A percentile compares a stretch with the other conserved stretches of the same genome.
phyloP scores from a whole-genome alignment of 139 green algal genomes.

The Pseudopediastrum boryanum region DNA sequence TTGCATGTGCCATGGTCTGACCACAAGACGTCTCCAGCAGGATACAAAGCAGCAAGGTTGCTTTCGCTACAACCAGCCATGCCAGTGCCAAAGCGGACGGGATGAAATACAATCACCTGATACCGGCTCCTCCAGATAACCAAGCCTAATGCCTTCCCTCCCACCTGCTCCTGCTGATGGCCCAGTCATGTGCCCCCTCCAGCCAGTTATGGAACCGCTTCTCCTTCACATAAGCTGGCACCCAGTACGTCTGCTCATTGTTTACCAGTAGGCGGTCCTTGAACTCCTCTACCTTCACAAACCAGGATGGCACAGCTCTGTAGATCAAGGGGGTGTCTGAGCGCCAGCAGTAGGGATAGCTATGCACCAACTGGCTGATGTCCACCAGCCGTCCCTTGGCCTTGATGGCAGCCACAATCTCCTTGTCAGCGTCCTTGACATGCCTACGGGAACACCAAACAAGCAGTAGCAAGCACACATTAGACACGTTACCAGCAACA shows the following conservation, averaged over 20 bases:
- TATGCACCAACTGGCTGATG: conserved; percentile 70
- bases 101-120: no score
- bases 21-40: no score
- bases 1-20: no score
- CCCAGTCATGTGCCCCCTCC: conserved; percentile 94
- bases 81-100: no score
- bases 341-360: conserved; percentile 99
- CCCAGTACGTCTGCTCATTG: conserved; percentile 95
- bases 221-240: conserved; percentile 96
- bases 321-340: conserved; percentile 97
- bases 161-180: conserved; percentile 52
- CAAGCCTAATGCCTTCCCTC: background rate
- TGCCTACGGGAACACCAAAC: conserved; percentile 53
- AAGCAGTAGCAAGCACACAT: background rate
- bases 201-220: conserved; percentile 99
- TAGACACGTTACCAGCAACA: background rate
- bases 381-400: conserved; percentile 83
- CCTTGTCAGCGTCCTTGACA: conserved; percentile 95
- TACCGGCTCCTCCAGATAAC: background rate
- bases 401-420: conserved; percentile 90
- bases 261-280: conserved; percentile 88
- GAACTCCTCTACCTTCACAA: conserved; percentile 88
- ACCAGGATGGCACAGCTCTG: conserved; percentile 95
- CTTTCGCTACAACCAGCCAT: no score
- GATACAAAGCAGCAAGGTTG: no score